phyloP scores from a whole-genome alignment of 2,329 filamentous ascomycete species.

The Fusarium sp. region DNA sequence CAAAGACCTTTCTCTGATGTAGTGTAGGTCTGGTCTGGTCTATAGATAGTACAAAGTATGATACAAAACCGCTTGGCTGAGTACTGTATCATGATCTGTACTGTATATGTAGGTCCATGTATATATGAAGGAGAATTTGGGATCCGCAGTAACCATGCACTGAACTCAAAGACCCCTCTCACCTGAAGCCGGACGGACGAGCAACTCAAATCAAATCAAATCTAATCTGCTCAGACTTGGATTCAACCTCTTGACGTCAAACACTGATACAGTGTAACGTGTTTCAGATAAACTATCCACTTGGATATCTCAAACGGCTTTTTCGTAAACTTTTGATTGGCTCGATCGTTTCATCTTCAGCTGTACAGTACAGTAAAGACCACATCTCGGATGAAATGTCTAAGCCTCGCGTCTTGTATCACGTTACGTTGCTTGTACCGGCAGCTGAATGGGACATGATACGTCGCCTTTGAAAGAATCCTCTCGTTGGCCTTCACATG shows the following conservation, averaged over 20 bases:
- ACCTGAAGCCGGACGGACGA: slow-evolving; percentile 1
- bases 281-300: slow-evolving; percentile 25
- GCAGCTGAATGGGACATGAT: slow-evolving; percentile 3
- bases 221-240: slow-evolving; percentile 5
- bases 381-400: slow-evolving; percentile 14
- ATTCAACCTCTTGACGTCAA: slow-evolving; percentile 21
- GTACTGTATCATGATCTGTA: background rate
- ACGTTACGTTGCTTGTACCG: slow-evolving; percentile 10
- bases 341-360: slow-evolving; percentile 13
- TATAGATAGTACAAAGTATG: background rate
- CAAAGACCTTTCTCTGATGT: background rate
- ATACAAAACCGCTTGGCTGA: slow-evolving; percentile 20
- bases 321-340: slow-evolving; percentile 17
- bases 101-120: background rate
- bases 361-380: background rate
- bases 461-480: slow-evolving; percentile 13
- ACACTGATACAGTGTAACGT: slow-evolving; percentile 7
- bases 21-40: background rate
- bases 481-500: background rate
- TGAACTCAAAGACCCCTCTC: background rate
- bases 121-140: slow-evolving; percentile 10
- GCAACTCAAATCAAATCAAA: background rate
- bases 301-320: slow-evolving; percentile 26
- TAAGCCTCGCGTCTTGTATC: slow-evolving; percentile 33
- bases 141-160: slow-evolving; percentile 5